Base-by-base conservation (phyloP, 345 rosid species). In the Xanthoceras sorbifolium region DNA sequence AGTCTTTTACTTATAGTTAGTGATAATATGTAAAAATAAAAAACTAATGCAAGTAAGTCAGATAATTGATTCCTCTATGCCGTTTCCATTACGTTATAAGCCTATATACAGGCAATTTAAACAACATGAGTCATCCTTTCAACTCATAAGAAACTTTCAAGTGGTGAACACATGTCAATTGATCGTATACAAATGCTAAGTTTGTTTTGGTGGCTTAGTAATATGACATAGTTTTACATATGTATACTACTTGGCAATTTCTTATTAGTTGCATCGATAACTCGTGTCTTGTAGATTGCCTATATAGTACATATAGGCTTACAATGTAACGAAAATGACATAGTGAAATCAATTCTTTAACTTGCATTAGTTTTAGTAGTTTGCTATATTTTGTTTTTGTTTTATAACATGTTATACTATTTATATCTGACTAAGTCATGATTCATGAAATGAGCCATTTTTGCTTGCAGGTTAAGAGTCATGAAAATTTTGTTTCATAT, bases 401-500 rank as follows among this genome's bases (percentile, higher is more conserved):
- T n/a, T 29, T 62, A 34, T 29, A 63, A 25, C 3, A 44, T 72
- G 22, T 54, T 29, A 14, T 18, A 57, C 38, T 72, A 76, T 84
- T 77, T 76, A 26, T 69, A 66, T 82, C 78, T 75, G 77, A 82
- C 79, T 64, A 77, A 80, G 78, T 76, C 83, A 80, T 72, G 64
- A 80, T 77, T 76, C 83, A 80, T 72, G 64, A 72, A 85, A 74
- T 82, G 70, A 55, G n/a, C 32, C 25, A 17, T 73, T 77, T 82
- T 79, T 50, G 68, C 65, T 77, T 87, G 88, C 89, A 92, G 96
- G 80, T 75, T 71, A 81, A 80, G 76, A 82, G 77, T 77, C 86
- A 54, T 67, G 83, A 84, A 77, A 82, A 84, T 67, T 85, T 79
- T 84, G 79, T 93, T 81, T 81, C 83, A 73, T 96, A 93, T 76